Percentiles rank a stretch among this genome's conserved stretches.
Conservation (phyloP, 345 rosid genomes). For the Melastoma malabathricum region DNA sequence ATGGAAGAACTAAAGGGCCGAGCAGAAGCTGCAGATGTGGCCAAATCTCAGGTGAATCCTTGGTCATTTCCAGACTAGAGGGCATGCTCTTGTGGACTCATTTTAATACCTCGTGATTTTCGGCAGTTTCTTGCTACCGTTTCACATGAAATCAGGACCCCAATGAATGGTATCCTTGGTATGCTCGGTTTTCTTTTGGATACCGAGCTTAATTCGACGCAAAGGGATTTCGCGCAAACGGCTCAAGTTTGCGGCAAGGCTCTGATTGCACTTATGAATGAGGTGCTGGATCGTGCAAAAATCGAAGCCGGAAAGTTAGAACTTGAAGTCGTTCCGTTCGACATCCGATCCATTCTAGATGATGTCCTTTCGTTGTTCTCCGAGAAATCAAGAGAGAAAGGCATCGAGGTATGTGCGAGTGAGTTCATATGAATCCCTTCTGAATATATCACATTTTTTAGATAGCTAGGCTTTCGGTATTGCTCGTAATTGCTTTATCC, state of each 20-base stretch:
- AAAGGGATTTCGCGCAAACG: slow-evolving; percentile 88
- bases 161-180: slow-evolving; percentile 99
- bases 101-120: slow-evolving; percentile 9
- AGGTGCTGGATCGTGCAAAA: slow-evolving; percentile 96
- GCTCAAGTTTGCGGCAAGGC: slow-evolving; percentile 97
- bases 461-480: neutral
- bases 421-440: neutral
- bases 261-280: slow-evolving; percentile 77
- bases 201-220: slow-evolving; percentile 82
- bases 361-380: slow-evolving; percentile 95
- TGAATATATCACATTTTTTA: neutral
- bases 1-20: slow-evolving; percentile 72
- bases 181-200: slow-evolving; percentile 91
- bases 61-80: neutral
- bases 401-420: slow-evolving; percentile 53
- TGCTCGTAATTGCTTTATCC: neutral
- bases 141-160: slow-evolving; percentile 96
- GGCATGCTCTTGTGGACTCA: neutral
- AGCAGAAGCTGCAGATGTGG: slow-evolving; percentile 98
- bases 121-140: slow-evolving; percentile 92
- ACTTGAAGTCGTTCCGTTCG: slow-evolving; percentile 72
- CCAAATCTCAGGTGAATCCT: slow-evolving; percentile 67
- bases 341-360: slow-evolving; percentile 71
- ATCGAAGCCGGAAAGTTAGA: slow-evolving; percentile 94
- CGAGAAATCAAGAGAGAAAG: slow-evolving; percentile 82